A percentile compares a stretch with the other conserved stretches of the same genome.
Evolutionary conservation across 2,329 filamentous ascomycete genomes (phyloP).

Genomic region (Microdochium nivale): DNA sequence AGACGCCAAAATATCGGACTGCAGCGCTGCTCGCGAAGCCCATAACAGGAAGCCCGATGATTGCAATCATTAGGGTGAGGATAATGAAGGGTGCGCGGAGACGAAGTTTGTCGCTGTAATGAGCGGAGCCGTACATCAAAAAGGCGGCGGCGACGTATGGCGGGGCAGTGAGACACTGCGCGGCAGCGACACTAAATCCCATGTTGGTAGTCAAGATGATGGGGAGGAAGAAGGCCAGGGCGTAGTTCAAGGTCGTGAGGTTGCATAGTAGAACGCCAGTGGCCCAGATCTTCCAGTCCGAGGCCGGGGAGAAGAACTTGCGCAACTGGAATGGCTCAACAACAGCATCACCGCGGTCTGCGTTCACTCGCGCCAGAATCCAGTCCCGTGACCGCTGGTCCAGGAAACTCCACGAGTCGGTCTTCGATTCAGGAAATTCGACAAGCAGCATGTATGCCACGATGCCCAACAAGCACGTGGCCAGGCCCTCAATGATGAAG

Average conservation of each 20-base stretch:
- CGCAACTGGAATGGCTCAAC: neutral
- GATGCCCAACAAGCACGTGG: constrained; percentile 2
- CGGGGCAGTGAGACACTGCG: neutral
- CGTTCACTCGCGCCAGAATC: neutral
- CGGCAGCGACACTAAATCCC: neutral
- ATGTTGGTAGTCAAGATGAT: constrained; percentile 25
- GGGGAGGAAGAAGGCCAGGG: neutral
- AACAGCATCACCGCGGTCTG: neutral
- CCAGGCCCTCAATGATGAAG: constrained; percentile 5
- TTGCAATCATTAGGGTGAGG: neutral
- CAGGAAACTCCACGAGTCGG: neutral
- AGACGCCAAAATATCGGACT: neutral
- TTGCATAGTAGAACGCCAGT: constrained; percentile 42
- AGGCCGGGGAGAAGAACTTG: neutral
- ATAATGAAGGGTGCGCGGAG: neutral
- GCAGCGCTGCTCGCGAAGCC: neutral
- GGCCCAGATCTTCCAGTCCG: constrained; percentile 23
- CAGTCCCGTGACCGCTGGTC: neutral
- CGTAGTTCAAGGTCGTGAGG: constrained; percentile 35
- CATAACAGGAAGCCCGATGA: neutral
- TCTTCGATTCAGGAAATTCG: neutral
- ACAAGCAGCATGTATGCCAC: constrained; percentile 1
- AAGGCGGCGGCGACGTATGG: neutral
- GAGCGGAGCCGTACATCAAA: neutral
- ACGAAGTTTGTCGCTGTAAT: neutral